Conservation (phyloP, 495 filamentous ascomycete species). For the Aspergillus diversus region DNA sequence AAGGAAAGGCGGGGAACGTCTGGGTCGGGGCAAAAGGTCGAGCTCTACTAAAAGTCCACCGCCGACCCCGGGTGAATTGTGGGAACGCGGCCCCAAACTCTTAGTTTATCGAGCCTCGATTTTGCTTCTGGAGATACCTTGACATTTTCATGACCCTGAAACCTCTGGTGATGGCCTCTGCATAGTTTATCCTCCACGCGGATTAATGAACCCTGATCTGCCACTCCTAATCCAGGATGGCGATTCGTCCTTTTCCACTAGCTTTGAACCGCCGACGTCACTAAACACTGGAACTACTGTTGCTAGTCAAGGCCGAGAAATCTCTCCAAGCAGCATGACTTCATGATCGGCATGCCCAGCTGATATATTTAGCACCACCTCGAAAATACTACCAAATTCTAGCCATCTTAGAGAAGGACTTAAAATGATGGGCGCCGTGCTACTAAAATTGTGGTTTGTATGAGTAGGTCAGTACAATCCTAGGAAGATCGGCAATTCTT, state of each 20-base stretch:
- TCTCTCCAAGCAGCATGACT: conserved; percentile 5
- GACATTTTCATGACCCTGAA: not conserved
- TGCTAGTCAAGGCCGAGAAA: not conserved
- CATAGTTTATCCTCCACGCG: too few species aligned
- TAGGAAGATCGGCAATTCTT: not conserved
- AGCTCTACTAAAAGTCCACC: not conserved
- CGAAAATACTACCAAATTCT: not conserved
- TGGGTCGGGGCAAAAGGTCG: not conserved
- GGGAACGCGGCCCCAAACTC: too few species aligned
- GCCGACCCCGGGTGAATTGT: not conserved
- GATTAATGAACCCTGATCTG: too few species aligned
- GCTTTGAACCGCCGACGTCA: not conserved
- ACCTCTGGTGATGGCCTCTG: too few species aligned
- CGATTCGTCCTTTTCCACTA: not conserved
- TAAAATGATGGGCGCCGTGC: too few species aligned
- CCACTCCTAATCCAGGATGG: too few species aligned
- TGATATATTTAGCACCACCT: not conserved
- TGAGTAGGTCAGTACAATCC: not conserved
- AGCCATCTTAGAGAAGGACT: too few species aligned
- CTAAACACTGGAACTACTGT: not conserved
- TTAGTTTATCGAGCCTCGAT: not conserved
- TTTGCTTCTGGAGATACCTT: not conserved
- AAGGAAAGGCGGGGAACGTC: conserved; percentile 7
- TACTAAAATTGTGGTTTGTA: too few species aligned
- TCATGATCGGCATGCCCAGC: conserved; percentile 12